Base-by-base conservation (phyloP, 2,329 filamentous ascomycete genomes). In the Cordyceps javanica region DNA sequence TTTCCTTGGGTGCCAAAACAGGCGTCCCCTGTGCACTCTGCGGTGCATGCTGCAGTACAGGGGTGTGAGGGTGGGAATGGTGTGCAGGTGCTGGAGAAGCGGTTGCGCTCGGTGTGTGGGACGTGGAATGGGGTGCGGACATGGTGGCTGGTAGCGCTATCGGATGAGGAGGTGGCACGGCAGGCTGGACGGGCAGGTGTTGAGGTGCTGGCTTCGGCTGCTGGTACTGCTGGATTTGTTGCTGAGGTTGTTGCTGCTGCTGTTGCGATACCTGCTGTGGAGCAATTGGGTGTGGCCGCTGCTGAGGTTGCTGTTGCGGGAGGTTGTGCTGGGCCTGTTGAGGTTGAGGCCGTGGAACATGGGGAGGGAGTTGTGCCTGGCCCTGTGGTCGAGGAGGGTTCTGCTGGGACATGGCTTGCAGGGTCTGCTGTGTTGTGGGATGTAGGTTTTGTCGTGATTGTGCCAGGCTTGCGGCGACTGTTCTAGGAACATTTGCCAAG, bases 291-390 rank as follows among this genome's bases (percentile, higher is more conserved):
- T 49, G 21, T 39, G 53, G 48, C 48, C 48, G 54, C 16, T 57
- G 57, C 19, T 42, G 49, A 10, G 60, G 58, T 14, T 61, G 60
- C 19, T 61, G 60, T 16, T 60, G 59, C 9, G 62, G 60, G 26
- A 61, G 60, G 10, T 60, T 58, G 7, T 58, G 57, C 23, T 62
- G 59, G 14, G 54, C 38, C 9, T 59, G 60, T 25, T 61, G 61
- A 3, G 50, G 32, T 46, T 61, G 61, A 4, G 58, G 58, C 48
- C 60, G 59, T 49, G 64, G 63, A 34, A 61, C 62, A 58, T 72
- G 67, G 25, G 66, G 67, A 48, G 68, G 64, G 51, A 68, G 57
- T 51, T 72, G 67, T 46, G 67, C 60, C 45, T 66, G 62, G 57
- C 23, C 60, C 49, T 36, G 60, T 50, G 55, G 62, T 46, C 42